phyloP scores from a whole-genome alignment of 139 green algal genomes.

The Chlorella sp. region DNA sequence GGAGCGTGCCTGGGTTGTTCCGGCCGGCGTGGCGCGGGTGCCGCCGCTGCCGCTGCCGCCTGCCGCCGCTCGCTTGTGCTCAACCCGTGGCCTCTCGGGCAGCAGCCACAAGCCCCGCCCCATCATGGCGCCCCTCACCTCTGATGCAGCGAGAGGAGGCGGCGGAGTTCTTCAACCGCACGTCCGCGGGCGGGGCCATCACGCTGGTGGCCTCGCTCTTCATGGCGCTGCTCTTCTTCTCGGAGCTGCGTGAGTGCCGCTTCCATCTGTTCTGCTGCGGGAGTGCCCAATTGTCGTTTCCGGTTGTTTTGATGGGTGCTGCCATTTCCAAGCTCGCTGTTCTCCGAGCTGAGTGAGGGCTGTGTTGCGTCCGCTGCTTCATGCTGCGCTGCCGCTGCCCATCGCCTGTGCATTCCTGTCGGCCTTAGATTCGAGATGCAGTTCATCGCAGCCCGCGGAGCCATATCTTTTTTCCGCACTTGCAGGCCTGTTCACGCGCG shows the following conservation, averaged over 20 bases:
- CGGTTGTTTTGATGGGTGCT: too few species aligned
- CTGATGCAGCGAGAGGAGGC: slow-evolving; percentile 62
- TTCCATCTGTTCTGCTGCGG: background rate
- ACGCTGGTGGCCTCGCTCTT: slow-evolving; percentile 87
- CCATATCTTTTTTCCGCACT: too few species aligned
- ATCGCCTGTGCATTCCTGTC: too few species aligned
- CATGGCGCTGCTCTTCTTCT: slow-evolving; percentile 95
- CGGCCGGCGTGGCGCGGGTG: background rate
- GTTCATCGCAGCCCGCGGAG: too few species aligned
- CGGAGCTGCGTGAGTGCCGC: slow-evolving; percentile 83
- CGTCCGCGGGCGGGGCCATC: slow-evolving; percentile 91
- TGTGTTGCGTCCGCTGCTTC: too few species aligned
- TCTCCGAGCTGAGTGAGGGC: too few species aligned
- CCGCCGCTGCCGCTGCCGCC: background rate
- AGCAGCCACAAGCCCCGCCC: too few species aligned
- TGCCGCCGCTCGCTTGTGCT: background rate
- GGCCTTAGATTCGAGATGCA: too few species aligned
- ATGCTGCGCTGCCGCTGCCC: too few species aligned
- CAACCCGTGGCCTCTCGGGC: too few species aligned
- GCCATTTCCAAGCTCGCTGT: too few species aligned
- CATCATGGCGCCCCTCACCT: background rate
- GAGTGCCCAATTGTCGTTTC: too few species aligned
- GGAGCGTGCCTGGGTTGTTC: background rate
- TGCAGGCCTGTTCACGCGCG: slow-evolving; percentile 81
- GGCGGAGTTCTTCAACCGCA: slow-evolving; percentile 95